Conservation (phyloP, 2,329 filamentous ascomycete genomes). For the Cordyceps militaris region DNA sequence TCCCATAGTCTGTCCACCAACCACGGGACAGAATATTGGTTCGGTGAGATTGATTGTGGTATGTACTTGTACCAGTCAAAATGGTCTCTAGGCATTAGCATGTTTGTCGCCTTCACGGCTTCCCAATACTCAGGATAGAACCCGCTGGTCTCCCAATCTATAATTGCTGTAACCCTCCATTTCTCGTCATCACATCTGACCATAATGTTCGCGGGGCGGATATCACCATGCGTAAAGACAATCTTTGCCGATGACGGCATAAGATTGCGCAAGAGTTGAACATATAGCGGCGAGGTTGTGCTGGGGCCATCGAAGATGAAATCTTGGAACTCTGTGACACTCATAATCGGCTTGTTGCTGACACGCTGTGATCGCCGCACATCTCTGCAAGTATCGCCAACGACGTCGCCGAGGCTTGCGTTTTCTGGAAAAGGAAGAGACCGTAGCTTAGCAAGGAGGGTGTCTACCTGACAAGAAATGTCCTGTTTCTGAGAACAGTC, state of each 20-base stretch:
- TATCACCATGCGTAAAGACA: conserved; percentile 9
- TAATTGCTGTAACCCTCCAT: conserved; percentile 14
- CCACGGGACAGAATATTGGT: neutral
- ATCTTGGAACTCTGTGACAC: neutral
- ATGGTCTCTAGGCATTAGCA: conserved; percentile 7
- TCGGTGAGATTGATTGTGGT: neutral
- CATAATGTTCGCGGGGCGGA: conserved; percentile 11
- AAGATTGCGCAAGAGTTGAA: neutral
- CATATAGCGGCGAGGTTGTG: neutral
- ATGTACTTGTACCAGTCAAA: neutral
- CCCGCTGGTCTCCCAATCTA: conserved; percentile 18
- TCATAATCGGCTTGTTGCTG: neutral
- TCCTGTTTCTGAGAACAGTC: neutral
- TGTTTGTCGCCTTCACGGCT: conserved; percentile 17
- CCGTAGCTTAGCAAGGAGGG: neutral
- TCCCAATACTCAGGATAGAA: conserved; percentile 19
- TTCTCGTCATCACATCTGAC: neutral
- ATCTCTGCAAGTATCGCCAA: neutral
- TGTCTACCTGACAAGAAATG: neutral
- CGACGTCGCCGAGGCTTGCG: neutral
- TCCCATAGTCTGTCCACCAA: neutral
- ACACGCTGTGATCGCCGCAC: neutral
- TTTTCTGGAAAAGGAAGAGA: neutral
- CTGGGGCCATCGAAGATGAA: neutral
- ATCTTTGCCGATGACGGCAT: neutral